Base-by-base conservation (phyloP, 805 yeast species). In the Wickerhamiella siamensis region DNA sequence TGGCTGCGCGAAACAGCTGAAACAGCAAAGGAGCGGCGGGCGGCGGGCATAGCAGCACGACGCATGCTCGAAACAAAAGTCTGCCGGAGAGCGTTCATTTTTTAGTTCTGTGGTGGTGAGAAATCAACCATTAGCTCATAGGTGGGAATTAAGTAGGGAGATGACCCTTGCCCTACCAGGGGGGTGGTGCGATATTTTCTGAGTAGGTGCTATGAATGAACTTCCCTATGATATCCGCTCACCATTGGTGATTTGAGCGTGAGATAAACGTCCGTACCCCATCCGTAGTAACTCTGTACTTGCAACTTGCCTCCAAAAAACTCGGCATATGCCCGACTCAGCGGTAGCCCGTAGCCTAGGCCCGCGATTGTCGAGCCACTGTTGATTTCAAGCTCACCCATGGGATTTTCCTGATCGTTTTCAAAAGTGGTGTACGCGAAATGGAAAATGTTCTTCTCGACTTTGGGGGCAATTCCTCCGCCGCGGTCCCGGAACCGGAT, bases 301-400 rank as follows among this genome's bases (percentile, higher is more conserved):
- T 75, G 75, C 39, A 83, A 66, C 36, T 65, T 66, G 2, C 91
- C 91, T 33, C 79, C 79, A 56, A 81, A 79, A 55, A 79, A 69
- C 53, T 76, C 81, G 24, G 79, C 75, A 52, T 81, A 81, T 0
- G 83, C 79, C 51, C 74, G 65, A 46, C 87, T 81, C 47, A 88
- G 64, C 5, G 97, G 97, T 42, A 88, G 61, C 0, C 98, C 98
- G 56, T 84, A 88, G 0, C 97, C 97, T 82, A 91, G 81, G 0
- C 98, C 98, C 0, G 96, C 95, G 29, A 88, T 72, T 18, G 70
- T 69, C 36, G 68, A 66, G 1, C 82, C 79, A 1, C 79, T 79
- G 19, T 70, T 68, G 2, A 86, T 87, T 0, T 86, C 87, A 27
- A 80, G 77, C 22, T 72, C 72, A 51, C 80, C 79, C 43, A 77